Conservation (phyloP, 371 early-diverging fungal genomes). For the Apophysomyces ossiformis region DNA sequence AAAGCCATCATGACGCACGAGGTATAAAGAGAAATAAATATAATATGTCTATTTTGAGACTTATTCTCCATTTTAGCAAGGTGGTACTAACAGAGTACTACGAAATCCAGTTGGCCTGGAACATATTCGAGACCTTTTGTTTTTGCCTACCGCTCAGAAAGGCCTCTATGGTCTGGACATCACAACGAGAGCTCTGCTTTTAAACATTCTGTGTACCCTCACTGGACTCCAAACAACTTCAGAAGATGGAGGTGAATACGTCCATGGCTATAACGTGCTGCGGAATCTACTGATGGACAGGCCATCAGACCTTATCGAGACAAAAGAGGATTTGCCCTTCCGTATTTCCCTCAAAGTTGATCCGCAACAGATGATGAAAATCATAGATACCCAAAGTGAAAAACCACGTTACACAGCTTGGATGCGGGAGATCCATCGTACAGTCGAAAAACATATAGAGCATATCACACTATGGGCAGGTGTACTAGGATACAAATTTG, state of each 20-base stretch:
- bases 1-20: conserved; percentile 55
- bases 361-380: conserved; percentile 41
- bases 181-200: conserved; percentile 38
- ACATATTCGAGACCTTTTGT: conserved; percentile 52
- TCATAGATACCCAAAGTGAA: conserved; percentile 39
- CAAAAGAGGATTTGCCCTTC: conserved; percentile 35
- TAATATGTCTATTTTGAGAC: background rate
- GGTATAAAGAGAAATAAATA: conserved; percentile 17
- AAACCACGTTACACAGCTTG: conserved; percentile 54
- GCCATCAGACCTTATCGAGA: conserved; percentile 25
- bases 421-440: conserved; percentile 55
- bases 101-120: conserved; percentile 39
- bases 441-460: conserved; percentile 52
- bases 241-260: conserved; percentile 26
- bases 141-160: conserved; percentile 44
- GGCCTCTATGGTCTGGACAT: conserved; percentile 46
- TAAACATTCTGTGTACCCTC: conserved; percentile 49
- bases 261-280: conserved; percentile 57
- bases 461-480: conserved; percentile 51
- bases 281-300: conserved; percentile 42
- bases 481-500: conserved; percentile 52
- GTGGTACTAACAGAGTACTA: conserved; percentile 44
- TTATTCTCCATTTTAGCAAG: conserved; percentile 16
- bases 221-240: conserved; percentile 42
- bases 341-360: conserved; percentile 51